Evolutionary conservation across 495 filamentous ascomycete species (phyloP).

Genomic region (Monascus purpureus): DNA sequence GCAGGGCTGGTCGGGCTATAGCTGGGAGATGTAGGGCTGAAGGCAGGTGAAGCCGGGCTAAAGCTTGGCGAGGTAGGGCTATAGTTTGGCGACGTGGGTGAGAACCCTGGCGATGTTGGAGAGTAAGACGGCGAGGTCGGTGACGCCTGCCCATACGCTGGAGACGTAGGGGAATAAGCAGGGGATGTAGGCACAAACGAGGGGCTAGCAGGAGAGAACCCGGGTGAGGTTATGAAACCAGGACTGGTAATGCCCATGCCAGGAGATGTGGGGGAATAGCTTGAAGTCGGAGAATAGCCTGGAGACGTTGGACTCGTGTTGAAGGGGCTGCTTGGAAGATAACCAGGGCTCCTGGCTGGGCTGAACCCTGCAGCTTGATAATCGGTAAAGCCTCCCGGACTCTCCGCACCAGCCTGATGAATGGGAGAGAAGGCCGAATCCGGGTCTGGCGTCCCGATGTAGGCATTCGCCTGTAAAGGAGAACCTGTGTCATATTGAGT

Average conservation of each 20-base stretch:
- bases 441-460: conserved; percentile 61
- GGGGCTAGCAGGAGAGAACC: conserved; percentile 53
- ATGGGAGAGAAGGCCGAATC: conserved; percentile 86
- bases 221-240: conserved; percentile 36
- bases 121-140: conserved; percentile 63
- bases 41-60: conserved; percentile 44
- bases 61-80: conserved; percentile 50
- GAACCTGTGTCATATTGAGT: conserved; percentile 93
- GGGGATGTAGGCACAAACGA: conserved; percentile 63
- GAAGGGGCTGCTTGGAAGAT: conserved; percentile 65
- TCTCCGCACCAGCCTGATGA: conserved; percentile 57
- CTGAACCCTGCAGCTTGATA: conserved; percentile 48
- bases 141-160: conserved; percentile 47
- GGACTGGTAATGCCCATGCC: conserved; percentile 45
- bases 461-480: conserved; percentile 66
- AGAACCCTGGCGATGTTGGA: conserved; percentile 74
- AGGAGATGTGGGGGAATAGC: conserved; percentile 50
- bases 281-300: conserved; percentile 61
- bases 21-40: conserved; percentile 45
- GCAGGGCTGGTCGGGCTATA: conserved; percentile 58
- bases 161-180: conserved; percentile 75
- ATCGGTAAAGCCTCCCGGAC: conserved; percentile 57
- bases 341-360: conserved; percentile 58
- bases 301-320: conserved; percentile 63
- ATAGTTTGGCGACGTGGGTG: conserved; percentile 54